Evolutionary conservation across 2,329 filamentous ascomycete species (phyloP).

Genomic region (Claviceps africana): DNA sequence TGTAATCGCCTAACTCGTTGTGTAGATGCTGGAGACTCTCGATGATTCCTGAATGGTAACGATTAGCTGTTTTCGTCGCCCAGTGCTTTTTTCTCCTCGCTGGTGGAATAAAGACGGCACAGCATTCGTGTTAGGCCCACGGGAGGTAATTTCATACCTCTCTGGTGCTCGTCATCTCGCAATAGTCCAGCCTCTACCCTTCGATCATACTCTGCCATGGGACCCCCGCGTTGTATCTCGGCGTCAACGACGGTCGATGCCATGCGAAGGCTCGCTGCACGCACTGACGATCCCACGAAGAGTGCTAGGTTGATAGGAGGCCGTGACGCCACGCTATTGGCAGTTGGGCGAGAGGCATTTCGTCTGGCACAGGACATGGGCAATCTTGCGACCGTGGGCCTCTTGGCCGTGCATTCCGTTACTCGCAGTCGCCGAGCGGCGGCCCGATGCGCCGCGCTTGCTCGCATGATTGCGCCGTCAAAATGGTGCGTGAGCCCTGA

Average conservation of each 20-base stretch:
- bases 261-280: slow-evolving; percentile 7
- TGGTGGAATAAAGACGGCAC: background rate
- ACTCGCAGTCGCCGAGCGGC: slow-evolving; percentile 9
- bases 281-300: background rate
- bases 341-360: background rate
- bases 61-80: background rate
- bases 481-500: background rate
- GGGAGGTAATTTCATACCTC: slow-evolving; percentile 39
- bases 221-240: slow-evolving; percentile 38
- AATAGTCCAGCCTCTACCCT: slow-evolving; percentile 61
- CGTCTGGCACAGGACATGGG: background rate
- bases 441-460: slow-evolving; percentile 5
- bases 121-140: background rate
- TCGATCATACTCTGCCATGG: slow-evolving; percentile 76
- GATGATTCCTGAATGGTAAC: slow-evolving; percentile 53
- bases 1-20: slow-evolving; percentile 63
- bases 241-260: slow-evolving; percentile 16
- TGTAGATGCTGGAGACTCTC: slow-evolving; percentile 80
- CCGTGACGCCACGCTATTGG: background rate
- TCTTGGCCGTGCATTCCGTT: slow-evolving; percentile 4
- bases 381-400: slow-evolving; percentile 1
- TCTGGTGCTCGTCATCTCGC: slow-evolving; percentile 80
- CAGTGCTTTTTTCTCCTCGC: background rate
- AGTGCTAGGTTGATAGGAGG: background rate
- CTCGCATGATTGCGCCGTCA: slow-evolving; percentile 8